A percentile compares a stretch with the other conserved stretches of the same genome.
These are phyloP conservation scores for Simplicillium sp. DNA, from an alignment of 2,329 filamentous ascomycete species.

Conservation along the genomic window DNA sequence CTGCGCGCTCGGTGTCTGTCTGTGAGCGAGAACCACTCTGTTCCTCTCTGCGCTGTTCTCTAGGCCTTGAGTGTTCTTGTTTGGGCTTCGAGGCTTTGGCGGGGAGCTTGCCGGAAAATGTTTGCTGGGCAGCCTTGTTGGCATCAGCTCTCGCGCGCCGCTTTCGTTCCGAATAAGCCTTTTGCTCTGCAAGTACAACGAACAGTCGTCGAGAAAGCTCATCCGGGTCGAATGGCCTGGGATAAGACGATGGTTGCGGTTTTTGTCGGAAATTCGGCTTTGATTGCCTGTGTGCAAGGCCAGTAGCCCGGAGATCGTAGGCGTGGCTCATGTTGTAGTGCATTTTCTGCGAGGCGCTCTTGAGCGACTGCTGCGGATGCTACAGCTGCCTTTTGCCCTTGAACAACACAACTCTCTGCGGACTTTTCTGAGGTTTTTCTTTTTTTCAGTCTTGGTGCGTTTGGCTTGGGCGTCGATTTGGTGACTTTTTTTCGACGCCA, in stretches of 20 bases:
- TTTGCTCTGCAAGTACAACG: slow-evolving; percentile 40
- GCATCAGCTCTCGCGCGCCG: background rate
- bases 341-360: slow-evolving; percentile 5
- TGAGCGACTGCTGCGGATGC: background rate
- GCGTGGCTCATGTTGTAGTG: slow-evolving; percentile 16
- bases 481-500: too few relatives aligned
- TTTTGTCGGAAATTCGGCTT: slow-evolving; percentile 4
- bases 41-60: background rate
- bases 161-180: slow-evolving; percentile 26
- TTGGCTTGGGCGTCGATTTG: too few relatives aligned
- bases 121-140: background rate
- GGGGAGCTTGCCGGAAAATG: slow-evolving; percentile 2
- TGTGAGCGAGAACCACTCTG: too few relatives aligned
- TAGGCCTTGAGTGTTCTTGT: background rate
- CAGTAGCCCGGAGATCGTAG: slow-evolving; percentile 9
- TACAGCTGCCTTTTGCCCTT: too few relatives aligned
- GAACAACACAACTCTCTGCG: too few relatives aligned
- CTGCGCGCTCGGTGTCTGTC: too few relatives aligned
- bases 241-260: slow-evolving; percentile 12
- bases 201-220: slow-evolving; percentile 44
- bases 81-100: slow-evolving; percentile 6
- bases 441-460: too few relatives aligned
- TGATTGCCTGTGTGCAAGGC: slow-evolving; percentile 2
- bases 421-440: too few relatives aligned
- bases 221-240: slow-evolving; percentile 38